phyloP scores from a whole-genome alignment of 2,329 filamentous ascomycete genomes.

The Cordyceps cicadae region DNA sequence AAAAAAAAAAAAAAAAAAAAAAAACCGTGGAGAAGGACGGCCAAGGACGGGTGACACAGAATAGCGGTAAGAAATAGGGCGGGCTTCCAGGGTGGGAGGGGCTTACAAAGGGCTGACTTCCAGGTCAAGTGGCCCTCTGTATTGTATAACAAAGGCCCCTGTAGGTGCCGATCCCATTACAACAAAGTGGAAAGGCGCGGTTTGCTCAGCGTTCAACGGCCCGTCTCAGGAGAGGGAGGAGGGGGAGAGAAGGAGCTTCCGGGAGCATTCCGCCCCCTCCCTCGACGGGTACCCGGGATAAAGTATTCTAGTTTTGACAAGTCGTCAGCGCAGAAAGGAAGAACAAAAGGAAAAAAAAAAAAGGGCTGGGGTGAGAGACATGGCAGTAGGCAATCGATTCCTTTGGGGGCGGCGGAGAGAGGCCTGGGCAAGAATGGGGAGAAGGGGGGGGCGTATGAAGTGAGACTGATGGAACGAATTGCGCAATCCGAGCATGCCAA shows the following conservation, averaged over 20 bases:
- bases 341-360: not conserved
- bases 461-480: not conserved
- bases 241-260: not conserved
- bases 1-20: not conserved
- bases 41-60: not conserved
- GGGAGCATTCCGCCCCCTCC: not conserved
- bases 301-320: not conserved
- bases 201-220: not conserved
- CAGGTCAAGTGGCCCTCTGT: not conserved
- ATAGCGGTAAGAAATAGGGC: not conserved
- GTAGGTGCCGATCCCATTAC: not conserved
- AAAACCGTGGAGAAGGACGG: not conserved
- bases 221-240: not conserved
- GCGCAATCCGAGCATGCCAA: slow-evolving; percentile 2
- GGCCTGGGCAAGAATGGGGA: too few species aligned
- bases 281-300: not conserved
- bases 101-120: not conserved
- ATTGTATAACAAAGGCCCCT: not conserved
- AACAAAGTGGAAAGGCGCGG: not conserved
- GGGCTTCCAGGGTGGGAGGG: not conserved
- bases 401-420: too few species aligned
- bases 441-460: too few species aligned
- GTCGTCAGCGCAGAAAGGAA: not conserved
- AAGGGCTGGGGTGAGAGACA: not conserved
- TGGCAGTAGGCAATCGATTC: too few species aligned